Conservation (phyloP, 1,139 yeast species). For the Arxiozyma bovina region DNA sequence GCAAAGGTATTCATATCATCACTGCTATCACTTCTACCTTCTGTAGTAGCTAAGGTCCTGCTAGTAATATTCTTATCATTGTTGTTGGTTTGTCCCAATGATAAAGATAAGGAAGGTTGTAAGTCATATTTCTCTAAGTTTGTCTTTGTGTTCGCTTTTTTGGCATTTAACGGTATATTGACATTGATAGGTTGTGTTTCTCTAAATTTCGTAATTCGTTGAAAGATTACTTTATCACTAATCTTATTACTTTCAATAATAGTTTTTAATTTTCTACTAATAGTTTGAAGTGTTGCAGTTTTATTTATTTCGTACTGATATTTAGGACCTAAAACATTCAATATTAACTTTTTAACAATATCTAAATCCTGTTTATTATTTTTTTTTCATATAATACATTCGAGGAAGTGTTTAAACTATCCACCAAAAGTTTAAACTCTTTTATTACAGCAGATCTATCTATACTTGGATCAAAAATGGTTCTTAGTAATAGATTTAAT, state of each 20-base stretch:
- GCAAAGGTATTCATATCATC: background rate
- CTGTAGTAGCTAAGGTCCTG: background rate
- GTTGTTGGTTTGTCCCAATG: background rate
- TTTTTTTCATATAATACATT: background rate
- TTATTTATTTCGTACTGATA: background rate
- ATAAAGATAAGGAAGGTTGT: background rate
- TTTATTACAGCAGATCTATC: background rate
- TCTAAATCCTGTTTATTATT: background rate
- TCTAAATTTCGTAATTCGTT: background rate
- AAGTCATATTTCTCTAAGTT: background rate
- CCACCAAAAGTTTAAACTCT: background rate
- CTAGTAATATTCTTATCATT: background rate
- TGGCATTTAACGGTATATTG: background rate
- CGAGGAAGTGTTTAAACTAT: background rate
- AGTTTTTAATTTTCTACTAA: background rate
- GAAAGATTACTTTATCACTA: background rate
- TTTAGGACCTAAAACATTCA: background rate
- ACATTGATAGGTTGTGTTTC: background rate
- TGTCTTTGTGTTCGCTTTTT: too few relatives aligned
- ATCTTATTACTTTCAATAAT: background rate
- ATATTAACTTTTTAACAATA: background rate
- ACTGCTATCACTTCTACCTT: too few relatives aligned
- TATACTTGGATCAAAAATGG: background rate
- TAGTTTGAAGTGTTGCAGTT: background rate
- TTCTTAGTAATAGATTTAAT: too few relatives aligned